Conservation (phyloP, 495 filamentous ascomycete species). For the Evernia prunastri region DNA sequence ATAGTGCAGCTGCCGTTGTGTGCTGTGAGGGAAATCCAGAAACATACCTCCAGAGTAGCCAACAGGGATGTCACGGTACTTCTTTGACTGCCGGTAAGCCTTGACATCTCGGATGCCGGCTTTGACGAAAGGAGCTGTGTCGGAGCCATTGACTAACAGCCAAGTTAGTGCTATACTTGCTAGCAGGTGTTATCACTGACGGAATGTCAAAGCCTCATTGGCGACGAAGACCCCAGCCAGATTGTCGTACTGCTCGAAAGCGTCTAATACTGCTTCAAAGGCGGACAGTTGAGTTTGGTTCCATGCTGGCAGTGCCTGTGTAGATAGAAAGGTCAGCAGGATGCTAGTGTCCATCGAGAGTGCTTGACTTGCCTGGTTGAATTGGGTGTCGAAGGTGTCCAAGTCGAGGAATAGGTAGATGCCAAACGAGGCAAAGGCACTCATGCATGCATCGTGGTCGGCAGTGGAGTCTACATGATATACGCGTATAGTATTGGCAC, state of each 20-base stretch:
- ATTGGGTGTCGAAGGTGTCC: conserved; percentile 75
- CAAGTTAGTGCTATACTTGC: not conserved
- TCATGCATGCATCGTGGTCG: conserved; percentile 70
- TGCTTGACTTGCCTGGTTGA: conserved; percentile 53
- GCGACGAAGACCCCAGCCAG: conserved; percentile 76
- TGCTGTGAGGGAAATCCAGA: not conserved
- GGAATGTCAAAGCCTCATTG: conserved; percentile 69
- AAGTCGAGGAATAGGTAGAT: conserved; percentile 81
- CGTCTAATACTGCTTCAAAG: conserved; percentile 68
- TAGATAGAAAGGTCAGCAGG: conserved; percentile 7
- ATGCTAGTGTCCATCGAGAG: not conserved
- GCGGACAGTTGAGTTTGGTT: conserved; percentile 58
- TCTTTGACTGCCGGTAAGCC: conserved; percentile 66
- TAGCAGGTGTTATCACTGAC: conserved; percentile 33
- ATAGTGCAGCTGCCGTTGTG: not conserved
- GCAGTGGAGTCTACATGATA: conserved; percentile 72
- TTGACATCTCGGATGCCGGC: conserved; percentile 76
- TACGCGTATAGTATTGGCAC: conserved; percentile 79
- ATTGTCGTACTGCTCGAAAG: conserved; percentile 74
- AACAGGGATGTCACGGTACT: conserved; percentile 76
- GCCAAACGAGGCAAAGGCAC: conserved; percentile 57
- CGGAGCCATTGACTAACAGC: conserved; percentile 47
- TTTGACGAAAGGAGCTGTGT: conserved; percentile 74
- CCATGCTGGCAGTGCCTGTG: conserved; percentile 49
- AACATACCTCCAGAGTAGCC: conserved; percentile 67